These are phyloP conservation scores for Pseudogymnoascus sp. DNA, from an alignment of 2,329 filamentous ascomycete species.

Conservation along the genomic window DNA sequence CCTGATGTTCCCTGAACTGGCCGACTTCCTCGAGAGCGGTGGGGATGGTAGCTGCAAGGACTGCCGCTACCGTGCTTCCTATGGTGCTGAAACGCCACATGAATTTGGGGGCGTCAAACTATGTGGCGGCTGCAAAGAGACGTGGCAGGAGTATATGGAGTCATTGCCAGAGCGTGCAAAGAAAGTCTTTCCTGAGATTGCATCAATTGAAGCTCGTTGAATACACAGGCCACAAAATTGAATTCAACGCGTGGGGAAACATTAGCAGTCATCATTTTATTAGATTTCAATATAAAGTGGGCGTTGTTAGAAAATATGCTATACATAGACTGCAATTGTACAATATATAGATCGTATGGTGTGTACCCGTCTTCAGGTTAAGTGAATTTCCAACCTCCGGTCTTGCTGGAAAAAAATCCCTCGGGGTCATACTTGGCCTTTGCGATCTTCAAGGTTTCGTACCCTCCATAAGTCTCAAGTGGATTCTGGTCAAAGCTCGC, in stretches of 20 bases:
- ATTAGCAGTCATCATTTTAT: neutral
- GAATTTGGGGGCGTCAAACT: too few relatives aligned
- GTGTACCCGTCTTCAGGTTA: neutral
- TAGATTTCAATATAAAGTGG: neutral
- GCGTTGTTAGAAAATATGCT: neutral
- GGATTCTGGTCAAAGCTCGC: slow-evolving; percentile 14
- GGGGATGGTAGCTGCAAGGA: neutral
- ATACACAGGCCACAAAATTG: neutral
- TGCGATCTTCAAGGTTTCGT: slow-evolving; percentile 28
- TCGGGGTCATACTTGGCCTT: slow-evolving; percentile 28
- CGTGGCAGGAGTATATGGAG: neutral
- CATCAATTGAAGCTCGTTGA: neutral
- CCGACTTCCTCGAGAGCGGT: slow-evolving; percentile 12
- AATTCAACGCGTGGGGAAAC: neutral
- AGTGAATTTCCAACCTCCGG: slow-evolving; percentile 22
- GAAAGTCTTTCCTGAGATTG: neutral
- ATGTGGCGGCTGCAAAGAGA: too few relatives aligned
- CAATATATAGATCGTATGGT: neutral
- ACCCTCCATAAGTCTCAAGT: slow-evolving; percentile 20
- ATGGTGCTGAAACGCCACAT: too few relatives aligned
- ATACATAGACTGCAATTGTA: neutral
- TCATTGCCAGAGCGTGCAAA: neutral
- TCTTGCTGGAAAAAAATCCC: slow-evolving; percentile 25
- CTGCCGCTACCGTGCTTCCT: too few relatives aligned
- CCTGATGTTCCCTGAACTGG: slow-evolving; percentile 19